Base-by-base conservation (phyloP, 768 basidiomycete genomes). In the Termitomyces sp. region DNA sequence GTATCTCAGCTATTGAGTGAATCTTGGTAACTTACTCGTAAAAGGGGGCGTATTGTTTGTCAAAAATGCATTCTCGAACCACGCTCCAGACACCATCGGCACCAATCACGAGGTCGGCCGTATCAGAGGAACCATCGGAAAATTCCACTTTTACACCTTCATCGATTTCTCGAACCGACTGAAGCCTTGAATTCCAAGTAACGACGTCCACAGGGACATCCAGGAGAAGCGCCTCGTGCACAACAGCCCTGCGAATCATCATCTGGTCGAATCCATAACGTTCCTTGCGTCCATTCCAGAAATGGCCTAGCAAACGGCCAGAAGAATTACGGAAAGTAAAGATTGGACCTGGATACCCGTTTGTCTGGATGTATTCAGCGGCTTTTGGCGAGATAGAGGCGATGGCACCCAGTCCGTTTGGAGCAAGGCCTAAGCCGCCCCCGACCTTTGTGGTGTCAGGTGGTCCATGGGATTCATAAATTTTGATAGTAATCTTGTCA, bases 11-110 rank as follows among this genome's bases (percentile, higher is more conserved):
- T 3, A 38, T 40, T 38, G 11, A 17, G 16, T 32, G 16, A 19
- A 31, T 27, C 19, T 38, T 9, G 8, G 38, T 27, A 7, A 66
- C 71, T 45, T 40, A 72, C 73, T 68, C 67, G 44, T 72, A 71
- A 59, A 53, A 47, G 5, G 71, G 67, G 4, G 49, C 42, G 53
- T 70, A 71, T 19, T 60, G 31, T 6, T 70, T 60, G 1, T 69
- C 68, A 40, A 73, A 73, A 14, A 74, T 61, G 8, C 65, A 68
- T 37, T 69, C 62, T 17, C 73, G 66, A n/a, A 72, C 66, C 0
- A 72, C 62, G 58, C 76, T 77, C 45, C 68, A 64, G 8, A 72
- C 70, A 3, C 75, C 75, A 58, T 77, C 75, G 0, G 75, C 75
- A 9, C 76, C 76, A 35, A 77, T 71, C 37, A 77, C 68, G 5